These are phyloP conservation scores for Dioscorea zingiberensis DNA, from an alignment of 106 monocot species.

Conservation along the genomic window DNA sequence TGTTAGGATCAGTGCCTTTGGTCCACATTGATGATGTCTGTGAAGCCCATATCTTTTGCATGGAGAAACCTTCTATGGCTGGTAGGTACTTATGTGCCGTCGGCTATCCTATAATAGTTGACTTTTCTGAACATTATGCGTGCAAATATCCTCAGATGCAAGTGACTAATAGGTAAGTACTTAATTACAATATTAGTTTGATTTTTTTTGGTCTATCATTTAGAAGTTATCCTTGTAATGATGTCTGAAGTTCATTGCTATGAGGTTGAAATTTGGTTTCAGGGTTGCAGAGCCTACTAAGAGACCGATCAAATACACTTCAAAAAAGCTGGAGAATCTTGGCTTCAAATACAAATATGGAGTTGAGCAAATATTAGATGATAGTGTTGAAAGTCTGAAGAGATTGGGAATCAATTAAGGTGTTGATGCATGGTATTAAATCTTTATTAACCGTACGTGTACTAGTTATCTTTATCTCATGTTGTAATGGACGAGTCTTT, in stretches of 20 bases:
- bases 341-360: constrained; percentile 24
- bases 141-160: constrained; percentile 16
- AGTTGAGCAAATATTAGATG: constrained; percentile 18
- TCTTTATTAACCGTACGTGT: no score
- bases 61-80: constrained; percentile 28
- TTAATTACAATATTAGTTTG: no score
- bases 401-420: constrained; percentile 6
- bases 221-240: no score
- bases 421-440: neutral
- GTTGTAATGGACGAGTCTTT: no score
- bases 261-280: no score
- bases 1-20: constrained; percentile 38
- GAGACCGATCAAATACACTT: constrained; percentile 4
- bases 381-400: constrained; percentile 21
- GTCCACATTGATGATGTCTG: constrained; percentile 41
- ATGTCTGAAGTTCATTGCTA: no score
- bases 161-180: constrained; percentile 32
- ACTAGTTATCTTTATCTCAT: no score
- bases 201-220: no score
- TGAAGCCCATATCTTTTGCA: constrained; percentile 36
- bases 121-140: constrained; percentile 15
- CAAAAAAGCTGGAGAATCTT: constrained; percentile 24
- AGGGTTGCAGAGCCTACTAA: constrained; percentile 10
- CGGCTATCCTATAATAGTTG: constrained; percentile 14
- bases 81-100: constrained; percentile 35